Conservation (phyloP, 192 early-diverging fungal genomes). For the Podila verticillata region DNA sequence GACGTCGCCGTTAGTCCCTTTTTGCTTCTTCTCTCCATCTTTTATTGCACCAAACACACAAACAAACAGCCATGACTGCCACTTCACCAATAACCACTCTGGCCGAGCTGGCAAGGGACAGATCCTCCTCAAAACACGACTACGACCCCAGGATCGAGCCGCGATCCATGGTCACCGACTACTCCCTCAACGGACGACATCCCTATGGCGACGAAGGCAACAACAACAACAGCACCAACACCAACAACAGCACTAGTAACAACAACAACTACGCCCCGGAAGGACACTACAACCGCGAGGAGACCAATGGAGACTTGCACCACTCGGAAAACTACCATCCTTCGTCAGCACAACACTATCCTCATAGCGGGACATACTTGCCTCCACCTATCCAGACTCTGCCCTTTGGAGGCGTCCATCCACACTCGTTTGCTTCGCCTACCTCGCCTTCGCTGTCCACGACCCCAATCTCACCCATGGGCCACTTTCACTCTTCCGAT, state of each 20-base stretch:
- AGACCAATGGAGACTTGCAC: background rate
- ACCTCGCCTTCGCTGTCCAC: background rate
- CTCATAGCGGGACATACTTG: slow-evolving; percentile 18
- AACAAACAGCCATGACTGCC: slow-evolving; percentile 17
- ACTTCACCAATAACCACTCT: slow-evolving; percentile 22
- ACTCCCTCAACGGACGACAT: slow-evolving; percentile 10
- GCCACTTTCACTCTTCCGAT: background rate
- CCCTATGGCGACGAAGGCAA: slow-evolving; percentile 4
- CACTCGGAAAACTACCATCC: background rate
- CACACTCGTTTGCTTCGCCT: slow-evolving; percentile 1
- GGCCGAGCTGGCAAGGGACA: slow-evolving; percentile 25
- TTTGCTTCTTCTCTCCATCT: background rate
- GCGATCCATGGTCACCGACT: slow-evolving; percentile 20
- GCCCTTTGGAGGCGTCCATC: slow-evolving; percentile 1
- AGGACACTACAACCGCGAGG: background rate
- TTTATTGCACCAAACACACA: background rate
- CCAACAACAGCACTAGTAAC: slow-evolving; percentile 10
- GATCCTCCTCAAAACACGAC: slow-evolving; percentile 23
- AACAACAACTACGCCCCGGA: slow-evolving; percentile 5
- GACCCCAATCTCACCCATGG: background rate
- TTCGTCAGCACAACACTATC: slow-evolving; percentile 22
- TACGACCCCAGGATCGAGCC: slow-evolving; percentile 27
- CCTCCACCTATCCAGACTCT: slow-evolving; percentile 28
- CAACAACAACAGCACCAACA: slow-evolving; percentile 21
- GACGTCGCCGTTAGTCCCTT: no score